Evolutionary conservation across 2,329 filamentous ascomycete species (phyloP), one percentile per base, ranked within the genome.

Genomic region (Arachnopeziza araneosa): DNA sequence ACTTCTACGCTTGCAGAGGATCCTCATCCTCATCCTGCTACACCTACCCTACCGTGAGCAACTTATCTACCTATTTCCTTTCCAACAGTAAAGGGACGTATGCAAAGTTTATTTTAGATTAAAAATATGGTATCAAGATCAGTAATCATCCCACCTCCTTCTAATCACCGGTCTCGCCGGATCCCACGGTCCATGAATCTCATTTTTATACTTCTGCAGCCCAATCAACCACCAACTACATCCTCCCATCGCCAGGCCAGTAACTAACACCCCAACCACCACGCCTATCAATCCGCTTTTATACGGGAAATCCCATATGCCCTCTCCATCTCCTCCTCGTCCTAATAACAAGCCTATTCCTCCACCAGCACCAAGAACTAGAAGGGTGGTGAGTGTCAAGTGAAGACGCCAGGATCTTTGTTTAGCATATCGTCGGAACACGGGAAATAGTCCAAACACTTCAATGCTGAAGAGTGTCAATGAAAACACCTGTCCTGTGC

Each of bases 161-260:
- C 91, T 85, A 64, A 95, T 93, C 59, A 95, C 84, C 10, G 95
- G 95, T 71, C 93, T 83, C 7, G 95, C 95, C 22, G 93, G 93
- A 77, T 99, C 95, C 95, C 95, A 99, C 1, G 95, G 95, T 51
- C 95, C 95, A 71, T 93, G 91, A 67, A 99, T 97, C 76, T 98
- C 95, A 73, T 98, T 98, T 80, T 99, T 99, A 76, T 98, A 99
- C 77, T 96, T 93, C 76, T 99, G 95, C 74, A 99, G 75, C 9
- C 92, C 90, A 70, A 99, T 98, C 64, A 99, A 77, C 93, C 95
- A 98, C 93, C 93, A 98, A 72, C 91, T 96, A 73, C 93, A 97
- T 14, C 92, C 88, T 1, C 93, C 95, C 85, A 97, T 96, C 1
- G 86, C 87, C 57, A 96, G 73, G 4, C 87, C 85, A 0, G 89